Evolutionary conservation across 805 yeast genomes (phyloP), one percentile per base, ranked within the genome.

Genomic region (Trichomonascus vanleenenianus): DNA sequence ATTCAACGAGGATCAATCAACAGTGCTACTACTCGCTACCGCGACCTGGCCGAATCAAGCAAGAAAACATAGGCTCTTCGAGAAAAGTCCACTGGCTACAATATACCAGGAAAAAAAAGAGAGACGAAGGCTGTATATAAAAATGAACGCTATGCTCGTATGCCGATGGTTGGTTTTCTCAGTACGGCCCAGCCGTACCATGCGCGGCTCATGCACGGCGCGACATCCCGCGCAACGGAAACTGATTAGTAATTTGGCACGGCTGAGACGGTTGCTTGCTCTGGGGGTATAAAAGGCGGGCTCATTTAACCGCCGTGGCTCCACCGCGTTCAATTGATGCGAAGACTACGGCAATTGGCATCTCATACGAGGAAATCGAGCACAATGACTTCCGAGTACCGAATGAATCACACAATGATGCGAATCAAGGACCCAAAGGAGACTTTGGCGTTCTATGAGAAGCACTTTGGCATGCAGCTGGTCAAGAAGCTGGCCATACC

Each of bases 391-490:
- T 11, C 14, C 15, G 15, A 41, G 25, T 55, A 47, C 40, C 37
- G 31, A n/a, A 45, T 57, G 41, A 63, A 64, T 50, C 65, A 64
- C 51, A 64, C 68, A 12, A 58, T 88, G 67, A 65, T 91, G 45
- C 79, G 96, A 52, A 78, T 91, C 56, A 81, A 86, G 57, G 87
- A 91, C 60, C 91, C 96, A 30, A 72, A 76, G 58, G 74, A 68
- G 15, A 78, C 94, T 12, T 66, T 85, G 36, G 74, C 75, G 4
- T 91, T 85, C 70, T 91, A 93, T 66, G 71, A 73, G 50, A 73
- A 79, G 48, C 71, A 79, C 53, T 83, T 91, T 59, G 93, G 93
- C 32, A 74, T 93, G 78, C 73, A 73, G 52, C 67, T 80, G 35
- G 56, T 87, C 48, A 68, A 66, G 19, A 70, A 71, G 46, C 62